Conservation (phyloP, 192 early-diverging fungal species). For the Umbelopsis vinacea region DNA sequence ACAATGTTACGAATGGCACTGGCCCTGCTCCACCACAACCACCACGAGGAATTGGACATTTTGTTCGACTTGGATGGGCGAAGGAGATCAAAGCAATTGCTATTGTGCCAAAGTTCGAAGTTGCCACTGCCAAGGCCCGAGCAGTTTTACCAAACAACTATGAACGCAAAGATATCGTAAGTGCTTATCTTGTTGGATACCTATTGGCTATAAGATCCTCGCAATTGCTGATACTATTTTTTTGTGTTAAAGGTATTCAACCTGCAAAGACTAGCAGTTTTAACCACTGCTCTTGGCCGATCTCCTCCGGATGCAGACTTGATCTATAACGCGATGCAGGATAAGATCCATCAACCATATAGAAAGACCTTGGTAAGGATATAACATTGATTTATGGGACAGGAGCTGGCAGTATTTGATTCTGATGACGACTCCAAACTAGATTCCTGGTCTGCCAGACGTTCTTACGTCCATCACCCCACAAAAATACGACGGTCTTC, state of each 20-base stretch:
- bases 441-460: constrained; percentile 87
- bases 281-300: constrained; percentile 79
- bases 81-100: constrained; percentile 74
- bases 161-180: constrained; percentile 80
- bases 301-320: constrained; percentile 75
- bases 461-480: constrained; percentile 79
- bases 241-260: constrained; percentile 74
- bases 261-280: constrained; percentile 91
- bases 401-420: background rate
- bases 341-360: constrained; percentile 97
- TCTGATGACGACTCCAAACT: background rate
- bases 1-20: constrained; percentile 34
- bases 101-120: constrained; percentile 89
- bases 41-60: constrained; percentile 69
- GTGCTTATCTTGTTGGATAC: background rate
- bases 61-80: constrained; percentile 68
- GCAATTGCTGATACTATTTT: background rate
- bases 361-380: constrained; percentile 80
- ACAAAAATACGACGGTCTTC: constrained; percentile 76
- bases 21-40: constrained; percentile 54
- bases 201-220: background rate
- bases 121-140: constrained; percentile 91
- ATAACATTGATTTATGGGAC: background rate
- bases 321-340: constrained; percentile 93
- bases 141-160: constrained; percentile 82